Evolutionary conservation across 2,329 filamentous ascomycete species (phyloP), one percentile per base, ranked within the genome.

Genomic region (Sporothrix schenckii): DNA sequence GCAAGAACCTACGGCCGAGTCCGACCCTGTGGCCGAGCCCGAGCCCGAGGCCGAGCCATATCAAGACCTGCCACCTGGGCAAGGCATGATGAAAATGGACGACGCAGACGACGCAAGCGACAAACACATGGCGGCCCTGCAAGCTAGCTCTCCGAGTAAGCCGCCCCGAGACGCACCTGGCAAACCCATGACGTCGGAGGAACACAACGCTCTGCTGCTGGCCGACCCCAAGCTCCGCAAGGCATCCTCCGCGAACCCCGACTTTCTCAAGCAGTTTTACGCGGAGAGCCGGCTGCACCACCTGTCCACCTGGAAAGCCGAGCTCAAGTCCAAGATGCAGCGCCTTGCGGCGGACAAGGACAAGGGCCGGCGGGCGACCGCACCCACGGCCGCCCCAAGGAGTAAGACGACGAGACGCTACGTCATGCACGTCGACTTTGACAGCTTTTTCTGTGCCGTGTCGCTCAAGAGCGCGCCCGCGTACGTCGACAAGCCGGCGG

Each of bases 361-460:
- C 74, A 92, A 90, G 76, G 80, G 81, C 3, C 34, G 44, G 9
- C 27, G 24, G 0, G 74, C 83, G 72, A 69, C 84, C 76, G 44
- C 76, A 5, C 39, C 56, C 10, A 68, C 49, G 10, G 34, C 50
- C 1, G 16, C 11, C 24, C 50, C 27, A 21, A 14, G 10, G 9
- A 41, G 83, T 86, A 14, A 91, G 90, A 0, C 81, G 89, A 3
- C 81, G 89, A 3, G 94, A 72, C 84, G 91, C 66, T 99, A 98
- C 76, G 86, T 99, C 68, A 87, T 99, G 77, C 95, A 99, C 76
- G 93, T 99, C 41, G 95, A 99, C 77, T 99, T 99, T 78, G 96
- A 99, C 80, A 95, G 93, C 79, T 99, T 99, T 81, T 99, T 99
- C 80, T 97, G 94, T 71, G 92, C 96, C 0, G 92, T 99, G 0